Percentiles rank a stretch among this genome's conserved stretches.
These are phyloP conservation scores for Lentinula guzmanii DNA, from an alignment of 768 basidiomycete genomes.

Conservation along the genomic window DNA sequence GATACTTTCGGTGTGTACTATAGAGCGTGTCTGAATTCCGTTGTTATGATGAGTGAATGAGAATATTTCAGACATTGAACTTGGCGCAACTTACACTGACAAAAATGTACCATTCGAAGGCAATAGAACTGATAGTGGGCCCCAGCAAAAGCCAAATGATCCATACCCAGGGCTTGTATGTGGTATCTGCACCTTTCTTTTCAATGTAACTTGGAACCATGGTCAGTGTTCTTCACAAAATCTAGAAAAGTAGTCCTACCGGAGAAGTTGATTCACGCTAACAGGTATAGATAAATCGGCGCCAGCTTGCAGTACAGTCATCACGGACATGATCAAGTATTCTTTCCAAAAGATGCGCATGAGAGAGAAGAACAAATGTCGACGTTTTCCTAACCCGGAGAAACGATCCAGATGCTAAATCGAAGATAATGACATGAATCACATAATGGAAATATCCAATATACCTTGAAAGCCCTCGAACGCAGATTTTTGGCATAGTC, in stretches of 20 bases:
- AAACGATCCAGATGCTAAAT: not conserved
- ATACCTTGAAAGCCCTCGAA: not conserved
- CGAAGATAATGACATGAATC: not conserved
- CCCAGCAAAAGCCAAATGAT: slow-evolving; percentile 44
- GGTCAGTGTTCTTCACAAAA: not conserved
- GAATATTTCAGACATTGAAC: not conserved
- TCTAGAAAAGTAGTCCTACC: not conserved
- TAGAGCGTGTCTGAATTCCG: slow-evolving; percentile 10
- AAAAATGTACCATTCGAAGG: slow-evolving; percentile 50
- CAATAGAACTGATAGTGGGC: slow-evolving; percentile 33
- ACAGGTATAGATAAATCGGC: not conserved
- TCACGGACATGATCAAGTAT: not conserved
- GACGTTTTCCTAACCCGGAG: not conserved
- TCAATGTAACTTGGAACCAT: slow-evolving; percentile 49
- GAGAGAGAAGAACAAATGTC: slow-evolving; percentile 1
- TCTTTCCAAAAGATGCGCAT: not conserved
- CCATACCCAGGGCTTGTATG: slow-evolving; percentile 66
- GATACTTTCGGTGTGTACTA: slow-evolving; percentile 18
- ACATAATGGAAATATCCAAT: not conserved
- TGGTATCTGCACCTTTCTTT: slow-evolving; percentile 33
- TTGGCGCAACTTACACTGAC: slow-evolving; percentile 24
- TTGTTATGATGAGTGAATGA: not conserved
- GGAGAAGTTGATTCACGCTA: slow-evolving; percentile 7
- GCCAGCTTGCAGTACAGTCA: not conserved
- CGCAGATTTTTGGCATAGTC: slow-evolving; percentile 5